Conservation (phyloP, 352 stramenopile species). For the Pythium oligandrum region DNA sequence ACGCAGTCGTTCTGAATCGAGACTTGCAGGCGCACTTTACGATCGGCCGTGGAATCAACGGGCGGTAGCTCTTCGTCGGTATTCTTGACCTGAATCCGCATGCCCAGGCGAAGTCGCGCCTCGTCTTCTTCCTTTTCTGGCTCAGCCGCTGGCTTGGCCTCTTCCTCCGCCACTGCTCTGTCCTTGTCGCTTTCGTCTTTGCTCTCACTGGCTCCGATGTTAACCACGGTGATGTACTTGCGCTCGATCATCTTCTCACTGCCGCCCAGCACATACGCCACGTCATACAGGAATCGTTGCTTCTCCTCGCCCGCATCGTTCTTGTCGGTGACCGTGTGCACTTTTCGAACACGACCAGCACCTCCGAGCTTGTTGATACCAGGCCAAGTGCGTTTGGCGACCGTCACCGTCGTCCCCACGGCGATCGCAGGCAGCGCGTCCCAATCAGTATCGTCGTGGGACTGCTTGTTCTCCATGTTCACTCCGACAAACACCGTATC, state of each 20-base stretch:
- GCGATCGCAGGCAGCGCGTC: constrained; percentile 40
- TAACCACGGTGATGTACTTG: constrained; percentile 72
- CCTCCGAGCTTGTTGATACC: constrained; percentile 86
- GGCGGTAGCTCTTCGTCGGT: constrained; percentile 6
- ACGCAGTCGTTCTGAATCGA: constrained; percentile 36
- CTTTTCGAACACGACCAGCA: constrained; percentile 57
- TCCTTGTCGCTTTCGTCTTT: constrained; percentile 13
- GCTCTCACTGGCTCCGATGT: constrained; percentile 11
- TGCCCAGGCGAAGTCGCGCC: constrained; percentile 11
- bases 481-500: constrained; percentile 49
- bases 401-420: constrained; percentile 58
- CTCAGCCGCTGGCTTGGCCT: background rate
- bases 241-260: constrained; percentile 76
- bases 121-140: background rate
- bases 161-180: constrained; percentile 3
- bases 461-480: constrained; percentile 24
- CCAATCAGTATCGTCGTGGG: constrained; percentile 27
- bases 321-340: constrained; percentile 34
- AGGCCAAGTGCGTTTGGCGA: constrained; percentile 80
- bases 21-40: constrained; percentile 37
- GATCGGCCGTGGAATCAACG: constrained; percentile 1
- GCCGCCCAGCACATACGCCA: constrained; percentile 66
- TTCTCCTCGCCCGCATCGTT: constrained; percentile 16
- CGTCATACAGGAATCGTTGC: constrained; percentile 62
- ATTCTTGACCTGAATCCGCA: constrained; percentile 17